These are phyloP conservation scores for Coemansia sp. DNA, from an alignment of 192 early-diverging fungal genomes.

Conservation along the genomic window DNA sequence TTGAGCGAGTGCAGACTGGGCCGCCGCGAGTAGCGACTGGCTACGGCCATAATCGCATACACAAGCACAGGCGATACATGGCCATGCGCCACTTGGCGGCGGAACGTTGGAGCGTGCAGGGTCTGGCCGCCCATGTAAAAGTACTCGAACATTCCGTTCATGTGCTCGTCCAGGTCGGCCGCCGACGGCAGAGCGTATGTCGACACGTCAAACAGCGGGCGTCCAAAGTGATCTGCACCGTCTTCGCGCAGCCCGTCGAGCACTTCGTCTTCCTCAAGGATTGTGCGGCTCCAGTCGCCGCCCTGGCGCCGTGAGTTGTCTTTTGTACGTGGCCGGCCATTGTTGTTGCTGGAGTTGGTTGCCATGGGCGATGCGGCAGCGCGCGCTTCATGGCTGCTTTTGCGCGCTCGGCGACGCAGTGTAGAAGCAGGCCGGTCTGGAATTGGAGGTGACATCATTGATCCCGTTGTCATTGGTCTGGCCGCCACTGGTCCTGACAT, in stretches of 20 bases:
- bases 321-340: background rate
- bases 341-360: background rate
- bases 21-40: slow-evolving; percentile 51
- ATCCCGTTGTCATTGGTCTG: background rate
- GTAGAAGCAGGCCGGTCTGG: background rate
- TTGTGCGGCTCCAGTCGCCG: slow-evolving; percentile 29
- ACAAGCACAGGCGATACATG: slow-evolving; percentile 49
- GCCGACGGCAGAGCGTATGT: slow-evolving; percentile 32
- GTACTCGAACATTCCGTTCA: slow-evolving; percentile 54
- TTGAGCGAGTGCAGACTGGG: slow-evolving; percentile 56
- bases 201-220: slow-evolving; percentile 37
- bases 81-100: slow-evolving; percentile 24
- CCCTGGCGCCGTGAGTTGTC: slow-evolving; percentile 2
- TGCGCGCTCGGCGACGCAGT: background rate
- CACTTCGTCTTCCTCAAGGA: slow-evolving; percentile 41
- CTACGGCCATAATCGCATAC: slow-evolving; percentile 53
- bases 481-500: background rate
- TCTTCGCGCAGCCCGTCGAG: slow-evolving; percentile 38
- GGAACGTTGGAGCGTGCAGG: slow-evolving; percentile 45
- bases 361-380: background rate
- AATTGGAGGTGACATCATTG: background rate
- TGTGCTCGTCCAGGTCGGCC: slow-evolving; percentile 45
- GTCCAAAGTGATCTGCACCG: slow-evolving; percentile 44
- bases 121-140: slow-evolving; percentile 55
- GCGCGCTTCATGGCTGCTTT: slow-evolving; percentile 3